Evolutionary conservation across 305 asterid genomes (phyloP).

Genomic region (Plantago rigida): DNA sequence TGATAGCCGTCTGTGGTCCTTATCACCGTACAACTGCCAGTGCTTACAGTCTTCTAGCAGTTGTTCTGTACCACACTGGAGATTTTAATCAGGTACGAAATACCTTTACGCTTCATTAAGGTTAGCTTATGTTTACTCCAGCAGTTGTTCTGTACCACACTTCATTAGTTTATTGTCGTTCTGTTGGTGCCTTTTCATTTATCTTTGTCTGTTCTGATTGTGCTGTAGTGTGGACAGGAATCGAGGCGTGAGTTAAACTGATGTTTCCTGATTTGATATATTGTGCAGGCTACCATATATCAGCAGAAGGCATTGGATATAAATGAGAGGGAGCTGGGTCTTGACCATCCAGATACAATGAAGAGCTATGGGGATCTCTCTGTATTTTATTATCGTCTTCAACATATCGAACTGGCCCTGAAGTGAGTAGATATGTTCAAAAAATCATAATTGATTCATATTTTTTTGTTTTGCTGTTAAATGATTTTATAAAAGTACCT

Average conservation of each 20-base stretch:
- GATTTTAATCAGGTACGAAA: constrained; percentile 83
- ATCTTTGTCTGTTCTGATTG: background rate
- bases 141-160: background rate
- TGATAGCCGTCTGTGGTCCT: constrained; percentile 97
- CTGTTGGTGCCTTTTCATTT: background rate
- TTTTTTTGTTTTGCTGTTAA: constrained; percentile 15
- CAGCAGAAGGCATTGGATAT: constrained; percentile 98
- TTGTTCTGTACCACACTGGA: constrained; percentile 98
- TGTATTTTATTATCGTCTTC: constrained; percentile 97
- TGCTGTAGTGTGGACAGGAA: background rate
- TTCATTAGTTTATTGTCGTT: background rate
- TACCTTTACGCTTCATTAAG: constrained; percentile 5
- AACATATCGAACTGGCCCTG: constrained; percentile 91
- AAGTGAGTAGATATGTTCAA: constrained; percentile 42
- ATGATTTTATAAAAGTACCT: constrained; percentile 6
- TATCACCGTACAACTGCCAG: constrained; percentile 93
- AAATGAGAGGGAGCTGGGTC: constrained; percentile 98
- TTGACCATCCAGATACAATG: constrained; percentile 99
- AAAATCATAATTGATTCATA: constrained; percentile 16
- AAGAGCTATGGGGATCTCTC: constrained; percentile 99
- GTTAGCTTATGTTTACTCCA: constrained; percentile 13
- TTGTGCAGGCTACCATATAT: constrained; percentile 77
- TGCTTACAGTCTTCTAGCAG: constrained; percentile 98
- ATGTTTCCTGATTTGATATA: background rate
- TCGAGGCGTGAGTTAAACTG: background rate